Base-by-base conservation (phyloP, 441 rosid species). In the Melastoma candidum region DNA sequence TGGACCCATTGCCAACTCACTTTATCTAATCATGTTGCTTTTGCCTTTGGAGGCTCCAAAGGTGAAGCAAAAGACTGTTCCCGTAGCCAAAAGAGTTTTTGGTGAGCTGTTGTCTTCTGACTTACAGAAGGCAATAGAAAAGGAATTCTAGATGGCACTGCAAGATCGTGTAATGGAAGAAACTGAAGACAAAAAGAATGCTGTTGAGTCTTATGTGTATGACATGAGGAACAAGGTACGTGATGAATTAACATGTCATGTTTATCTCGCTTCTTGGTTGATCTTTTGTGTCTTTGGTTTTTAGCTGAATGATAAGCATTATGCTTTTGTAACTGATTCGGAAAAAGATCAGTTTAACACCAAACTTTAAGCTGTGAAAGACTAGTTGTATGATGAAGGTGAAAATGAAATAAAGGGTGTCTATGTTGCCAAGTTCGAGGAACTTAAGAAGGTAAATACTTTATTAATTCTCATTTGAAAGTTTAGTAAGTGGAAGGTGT, bases 151-250 rank as follows among this genome's bases (percentile, higher is more conserved):
- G 74, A 86, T 93, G 97, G 98, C 97, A 63, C 71, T 88, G 71
- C 97, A 89, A 74, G 98, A 93, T 70, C 79, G 95, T 39, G 80
- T 89, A 36, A 89, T 93, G 98, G 98, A 93, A 65, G 97, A 88
- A 68, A 88, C 98, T 12, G 88, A 93, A 58, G 98, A 93, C 66
- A 71, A 65, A 71, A 93, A 93, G 74, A 93, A 93, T 70, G 95
- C 95, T 66, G 95, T 93, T 39, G 98, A 93, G 69, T 77, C 98
- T 3, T 93, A 85, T 71, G 98, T 93, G 27, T 93, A 93, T 67
- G 98, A 93, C 49, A 86, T 84, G 97, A 78, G 98, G 64, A 93
- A 86, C 71, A 93, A 93, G 83, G 97, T 84, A 59, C 41, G 63
- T 29, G 36, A 29, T 29, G 36, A 29, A 29, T 29, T 29, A 29